Conservation (phyloP, 208 protist species). For the Wallacemonas sp. region DNA sequence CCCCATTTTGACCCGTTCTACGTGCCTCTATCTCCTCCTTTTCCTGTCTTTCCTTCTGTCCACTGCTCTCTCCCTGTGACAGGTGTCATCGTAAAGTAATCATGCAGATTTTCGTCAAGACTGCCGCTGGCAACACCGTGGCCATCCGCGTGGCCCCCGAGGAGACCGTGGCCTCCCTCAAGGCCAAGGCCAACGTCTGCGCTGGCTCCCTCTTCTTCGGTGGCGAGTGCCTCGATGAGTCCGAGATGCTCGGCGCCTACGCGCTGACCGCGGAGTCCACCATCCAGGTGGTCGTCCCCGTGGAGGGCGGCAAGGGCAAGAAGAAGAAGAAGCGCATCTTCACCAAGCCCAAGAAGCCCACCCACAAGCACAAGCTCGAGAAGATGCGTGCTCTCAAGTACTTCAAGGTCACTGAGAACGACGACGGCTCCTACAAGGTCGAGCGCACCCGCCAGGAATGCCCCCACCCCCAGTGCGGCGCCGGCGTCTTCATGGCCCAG, state of each 20-base stretch:
- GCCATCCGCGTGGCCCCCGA: constrained; percentile 81
- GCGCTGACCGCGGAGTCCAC: constrained; percentile 86
- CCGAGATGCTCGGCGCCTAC: constrained; percentile 66
- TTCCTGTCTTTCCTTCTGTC: not conserved
- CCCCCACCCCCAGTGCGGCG: constrained; percentile 94
- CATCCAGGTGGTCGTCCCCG: constrained; percentile 85
- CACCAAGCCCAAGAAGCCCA: constrained; percentile 99
- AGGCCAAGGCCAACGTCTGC: constrained; percentile 73
- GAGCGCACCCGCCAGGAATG: constrained; percentile 96
- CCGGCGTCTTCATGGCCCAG: constrained; percentile 99
- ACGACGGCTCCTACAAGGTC: constrained; percentile 97
- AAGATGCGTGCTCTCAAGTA: constrained; percentile 99
- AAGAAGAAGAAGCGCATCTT: constrained; percentile 99
- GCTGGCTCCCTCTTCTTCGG: constrained; percentile 88
- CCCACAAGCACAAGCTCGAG: constrained; percentile 98
- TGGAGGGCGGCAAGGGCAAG: constrained; percentile 95
- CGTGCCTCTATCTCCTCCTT: too few relatives aligned
- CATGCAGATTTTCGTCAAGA: constrained; percentile 96
- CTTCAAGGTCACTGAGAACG: constrained; percentile 98
- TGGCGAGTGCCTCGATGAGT: constrained; percentile 86
- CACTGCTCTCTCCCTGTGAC: constrained; percentile 27
- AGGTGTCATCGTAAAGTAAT: constrained; percentile 69
- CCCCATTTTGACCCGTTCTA: too few relatives aligned
- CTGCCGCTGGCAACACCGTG: constrained; percentile 86
- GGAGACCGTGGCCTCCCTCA: constrained; percentile 87